Evolutionary conservation across 2,329 filamentous ascomycete genomes (phyloP), one percentile per base, ranked within the genome.

Genomic region (Pyrenochaeta sp.): DNA sequence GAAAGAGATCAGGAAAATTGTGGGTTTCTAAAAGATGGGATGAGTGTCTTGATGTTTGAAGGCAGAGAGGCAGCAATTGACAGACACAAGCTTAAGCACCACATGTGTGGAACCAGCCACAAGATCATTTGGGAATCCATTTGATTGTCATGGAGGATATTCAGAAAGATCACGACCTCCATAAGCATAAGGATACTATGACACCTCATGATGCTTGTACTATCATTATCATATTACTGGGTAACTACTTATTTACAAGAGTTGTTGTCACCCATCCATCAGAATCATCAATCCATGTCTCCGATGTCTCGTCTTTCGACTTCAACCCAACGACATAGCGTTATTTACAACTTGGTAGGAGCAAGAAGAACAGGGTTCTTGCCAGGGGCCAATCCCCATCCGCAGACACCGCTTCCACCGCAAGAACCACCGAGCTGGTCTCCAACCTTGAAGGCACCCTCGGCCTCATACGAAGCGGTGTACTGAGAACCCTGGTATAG

Each of bases 381-480:
- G 4, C 47, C 48, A 3, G 21, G 6, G 19, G 39, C 47, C 28
- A 63, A 26, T 7, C 41, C 32, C 41, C 50, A 60, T 4, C 17
- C 22, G 28, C 61, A 66, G 10, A 45, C 46, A 10, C 60, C 62
- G 27, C 56, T 60, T 20, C 47, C 44, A 20, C 53, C 48, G 48
- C 60, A 63, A 20, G 38, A 32, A 3, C 60, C 58, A 9, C 13
- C 19, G 18, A 63, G 19, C 23, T 60, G 53, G 6, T 37, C 27
- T 0, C 52, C 54, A 10, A 51, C 43, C 28, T 48, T 35, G n/a
- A 64, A 63, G 7, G 41, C 22, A 3, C 41, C 53, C 27, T 44
- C 35, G 6, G 52, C 59, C 35, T 48, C 44, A 20, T 41, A 58
- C 11, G 11, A 53, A 36, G 43, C 53, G 17, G 14, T 54, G 34